Percentiles rank a stretch among this genome's conserved stretches.
Evolutionary conservation across 768 basidiomycete species (phyloP).

Genomic region (Russula sp.): DNA sequence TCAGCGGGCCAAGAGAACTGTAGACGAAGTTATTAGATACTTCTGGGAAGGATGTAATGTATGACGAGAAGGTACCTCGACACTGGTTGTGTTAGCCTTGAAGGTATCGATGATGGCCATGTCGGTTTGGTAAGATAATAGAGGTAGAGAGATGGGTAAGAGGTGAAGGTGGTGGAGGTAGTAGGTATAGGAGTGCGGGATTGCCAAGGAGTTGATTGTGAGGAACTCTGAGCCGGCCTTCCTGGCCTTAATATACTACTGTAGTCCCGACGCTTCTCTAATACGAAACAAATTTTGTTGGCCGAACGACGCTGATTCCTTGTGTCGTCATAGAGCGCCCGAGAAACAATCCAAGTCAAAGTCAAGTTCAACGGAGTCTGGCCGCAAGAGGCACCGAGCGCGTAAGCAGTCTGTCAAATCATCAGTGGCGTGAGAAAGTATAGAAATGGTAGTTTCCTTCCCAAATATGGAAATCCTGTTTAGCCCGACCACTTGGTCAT

Average conservation of each 20-base stretch:
- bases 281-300: not conserved
- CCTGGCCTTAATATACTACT: conserved; percentile 6
- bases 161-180: not conserved
- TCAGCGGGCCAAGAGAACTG: conserved; percentile 43
- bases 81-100: conserved; percentile 29
- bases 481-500: conserved; percentile 18
- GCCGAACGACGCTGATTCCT: not conserved
- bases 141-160: not conserved
- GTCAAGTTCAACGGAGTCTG: too few relatives aligned
- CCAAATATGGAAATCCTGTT: conserved; percentile 5
- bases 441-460: too few relatives aligned
- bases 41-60: not conserved
- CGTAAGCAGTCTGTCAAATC: conserved; percentile 9
- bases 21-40: not conserved
- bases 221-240: not conserved
- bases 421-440: not conserved
- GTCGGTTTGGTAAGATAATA: not conserved
- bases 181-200: not conserved
- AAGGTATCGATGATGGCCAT: conserved; percentile 32
- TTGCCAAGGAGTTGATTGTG: not conserved
- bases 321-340: not conserved
- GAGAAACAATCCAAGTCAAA: too few relatives aligned
- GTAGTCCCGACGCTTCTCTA: conserved; percentile 1
- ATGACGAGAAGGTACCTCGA: conserved; percentile 10
- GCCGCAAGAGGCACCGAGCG: too few relatives aligned